phyloP scores from a whole-genome alignment of 257 asterid species.

The Cinchona pubescens region DNA sequence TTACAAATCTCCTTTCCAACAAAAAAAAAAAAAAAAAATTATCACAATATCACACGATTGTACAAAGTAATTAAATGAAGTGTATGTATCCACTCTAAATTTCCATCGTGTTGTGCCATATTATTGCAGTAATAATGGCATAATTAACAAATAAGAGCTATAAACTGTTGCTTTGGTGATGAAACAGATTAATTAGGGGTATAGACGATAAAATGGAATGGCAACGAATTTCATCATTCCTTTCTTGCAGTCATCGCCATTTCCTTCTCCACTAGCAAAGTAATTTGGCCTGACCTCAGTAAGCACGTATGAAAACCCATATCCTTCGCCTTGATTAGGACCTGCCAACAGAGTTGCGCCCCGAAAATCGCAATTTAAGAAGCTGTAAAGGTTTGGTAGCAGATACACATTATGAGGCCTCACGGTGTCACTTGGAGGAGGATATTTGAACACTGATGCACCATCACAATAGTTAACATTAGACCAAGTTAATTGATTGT shows the following conservation, averaged over 20 bases:
- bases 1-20: too few species aligned
- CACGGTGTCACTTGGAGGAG: not conserved
- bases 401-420: not conserved
- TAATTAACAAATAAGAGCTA: not conserved
- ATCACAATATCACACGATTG: too few species aligned
- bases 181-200: not conserved
- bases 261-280: conserved; percentile 4
- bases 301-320: not conserved
- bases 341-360: conserved; percentile 1
- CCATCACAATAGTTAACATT: not conserved
- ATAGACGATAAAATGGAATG: not conserved
- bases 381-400: conserved; percentile 6
- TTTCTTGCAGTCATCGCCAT: not conserved
- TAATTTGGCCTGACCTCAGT: not conserved
- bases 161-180: not conserved
- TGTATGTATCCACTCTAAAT: too few species aligned
- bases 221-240: not conserved
- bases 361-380: not conserved
- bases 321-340: not conserved
- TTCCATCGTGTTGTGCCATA: too few species aligned
- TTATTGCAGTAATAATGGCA: too few species aligned
- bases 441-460: conserved; percentile 1
- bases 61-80: too few species aligned
- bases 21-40: too few species aligned
- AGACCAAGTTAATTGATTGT: not conserved